These are phyloP conservation scores for Fraxinus latifolia DNA, from an alignment of 305 asterid genomes.

Conservation along the genomic window DNA sequence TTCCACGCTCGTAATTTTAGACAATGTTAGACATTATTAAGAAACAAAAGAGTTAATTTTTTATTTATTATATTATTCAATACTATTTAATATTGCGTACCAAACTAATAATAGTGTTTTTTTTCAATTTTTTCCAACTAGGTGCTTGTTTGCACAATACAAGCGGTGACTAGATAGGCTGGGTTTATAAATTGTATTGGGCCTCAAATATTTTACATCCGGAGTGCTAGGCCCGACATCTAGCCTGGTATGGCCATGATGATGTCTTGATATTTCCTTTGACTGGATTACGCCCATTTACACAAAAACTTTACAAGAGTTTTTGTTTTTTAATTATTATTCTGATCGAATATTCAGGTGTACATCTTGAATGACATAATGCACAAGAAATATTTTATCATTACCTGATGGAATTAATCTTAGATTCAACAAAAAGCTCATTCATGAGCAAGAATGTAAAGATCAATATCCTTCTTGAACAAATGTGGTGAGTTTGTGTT, in stretches of 20 bases:
- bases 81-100: not conserved
- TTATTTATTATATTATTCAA: not conserved
- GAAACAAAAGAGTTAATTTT: not conserved
- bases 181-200: not conserved
- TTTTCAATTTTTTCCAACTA: not conserved
- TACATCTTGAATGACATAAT: not conserved
- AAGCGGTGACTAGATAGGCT: not conserved
- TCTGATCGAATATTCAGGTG: not conserved
- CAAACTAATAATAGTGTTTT: not conserved
- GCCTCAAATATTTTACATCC: not conserved
- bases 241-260: not conserved
- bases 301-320: not conserved
- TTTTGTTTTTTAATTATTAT: too few relatives aligned
- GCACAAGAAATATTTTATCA: too few relatives aligned
- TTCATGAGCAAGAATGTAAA: not conserved
- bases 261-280: not conserved
- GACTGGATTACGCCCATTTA: not conserved
- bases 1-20: not conserved
- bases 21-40: not conserved
- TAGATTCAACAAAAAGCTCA: not conserved
- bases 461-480: not conserved
- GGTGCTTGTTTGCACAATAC: not conserved
- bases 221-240: not conserved
- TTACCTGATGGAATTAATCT: not conserved
- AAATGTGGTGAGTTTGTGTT: not conserved